A percentile compares a stretch with the other conserved stretches of the same genome.
phyloP scores from a whole-genome alignment of 805 yeast genomes.

The Candida palmyrensis region DNA sequence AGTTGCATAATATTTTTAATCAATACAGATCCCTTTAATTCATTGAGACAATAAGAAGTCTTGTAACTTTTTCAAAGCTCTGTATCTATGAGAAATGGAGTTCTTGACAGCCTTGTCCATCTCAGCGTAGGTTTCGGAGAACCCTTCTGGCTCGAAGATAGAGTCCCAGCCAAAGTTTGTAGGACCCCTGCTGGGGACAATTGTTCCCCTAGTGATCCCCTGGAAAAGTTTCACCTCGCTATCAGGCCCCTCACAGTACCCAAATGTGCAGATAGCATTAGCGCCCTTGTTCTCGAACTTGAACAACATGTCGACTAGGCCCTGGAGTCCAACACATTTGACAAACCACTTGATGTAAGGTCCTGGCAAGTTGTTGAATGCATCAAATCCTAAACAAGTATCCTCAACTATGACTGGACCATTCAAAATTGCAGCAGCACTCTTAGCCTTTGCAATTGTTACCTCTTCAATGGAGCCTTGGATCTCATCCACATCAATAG shows the following conservation, averaged over 20 bases:
- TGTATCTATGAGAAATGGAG: conserved; percentile 79
- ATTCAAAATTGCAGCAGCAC: conserved; percentile 56
- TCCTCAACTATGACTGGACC: conserved; percentile 96
- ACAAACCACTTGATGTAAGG: conserved; percentile 95
- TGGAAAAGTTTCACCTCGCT: conserved; percentile 70
- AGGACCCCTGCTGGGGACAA: conserved; percentile 76
- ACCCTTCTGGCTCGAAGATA: conserved; percentile 78
- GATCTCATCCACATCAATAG: conserved; percentile 81
- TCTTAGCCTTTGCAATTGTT: conserved; percentile 70
- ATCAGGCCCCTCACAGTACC: conserved; percentile 81
- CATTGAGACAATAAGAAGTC: conserved; percentile 35
- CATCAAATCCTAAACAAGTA: conserved; percentile 82
- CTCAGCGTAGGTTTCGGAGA: conserved; percentile 71
- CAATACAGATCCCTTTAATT: neutral
- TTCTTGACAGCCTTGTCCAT: conserved; percentile 76
- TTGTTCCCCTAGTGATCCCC: conserved; percentile 76
- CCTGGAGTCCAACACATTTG: conserved; percentile 65
- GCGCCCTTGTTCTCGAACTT: conserved; percentile 85
- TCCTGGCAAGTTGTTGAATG: conserved; percentile 82
- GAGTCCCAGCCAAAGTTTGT: conserved; percentile 94
- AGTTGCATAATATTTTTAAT: neutral
- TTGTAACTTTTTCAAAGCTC: conserved; percentile 71
- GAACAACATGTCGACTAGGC: conserved; percentile 69
- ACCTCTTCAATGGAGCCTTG: conserved; percentile 87
- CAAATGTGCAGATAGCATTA: conserved; percentile 87